Evolutionary conservation across 2,329 filamentous ascomycete species (phyloP).

Genomic region (Sporothrix curviconia): DNA sequence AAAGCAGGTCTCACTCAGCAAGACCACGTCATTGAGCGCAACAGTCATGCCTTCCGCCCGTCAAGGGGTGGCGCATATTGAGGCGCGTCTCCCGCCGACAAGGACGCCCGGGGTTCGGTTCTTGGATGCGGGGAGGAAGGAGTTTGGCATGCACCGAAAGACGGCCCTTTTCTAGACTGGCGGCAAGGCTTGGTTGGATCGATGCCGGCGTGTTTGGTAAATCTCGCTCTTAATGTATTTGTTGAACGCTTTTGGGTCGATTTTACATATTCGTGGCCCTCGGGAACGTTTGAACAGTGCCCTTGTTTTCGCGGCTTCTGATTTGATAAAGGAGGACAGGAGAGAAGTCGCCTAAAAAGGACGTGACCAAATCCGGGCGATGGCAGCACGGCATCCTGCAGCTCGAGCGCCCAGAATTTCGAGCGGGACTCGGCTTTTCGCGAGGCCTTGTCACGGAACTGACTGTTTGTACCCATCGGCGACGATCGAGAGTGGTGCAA

Average conservation of each 20-base stretch:
- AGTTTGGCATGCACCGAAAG: constrained; percentile 91
- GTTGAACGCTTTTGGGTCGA: constrained; percentile 75
- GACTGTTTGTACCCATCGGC: constrained; percentile 89
- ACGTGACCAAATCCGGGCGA: constrained; percentile 75
- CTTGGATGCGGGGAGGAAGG: constrained; percentile 65
- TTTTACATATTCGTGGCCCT: constrained; percentile 64
- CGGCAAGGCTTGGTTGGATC: constrained; percentile 66
- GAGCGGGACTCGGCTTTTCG: constrained; percentile 64
- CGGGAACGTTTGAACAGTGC: constrained; percentile 81
- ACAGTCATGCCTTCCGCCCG: constrained; percentile 97
- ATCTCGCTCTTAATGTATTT: constrained; percentile 70
- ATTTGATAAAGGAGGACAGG: constrained; percentile 95
- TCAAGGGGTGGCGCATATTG: constrained; percentile 98
- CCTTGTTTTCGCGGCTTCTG: constrained; percentile 84
- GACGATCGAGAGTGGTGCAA: constrained; percentile 77
- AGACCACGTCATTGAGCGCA: constrained; percentile 84
- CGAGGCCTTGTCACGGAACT: constrained; percentile 74
- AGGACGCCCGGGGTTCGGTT: constrained; percentile 55
- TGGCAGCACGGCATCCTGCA: constrained; percentile 79
- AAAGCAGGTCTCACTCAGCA: constrained; percentile 71
- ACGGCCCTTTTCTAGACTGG: constrained; percentile 69
- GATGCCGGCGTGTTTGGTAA: constrained; percentile 67
- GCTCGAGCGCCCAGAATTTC: constrained; percentile 87
- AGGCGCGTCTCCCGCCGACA: constrained; percentile 83
- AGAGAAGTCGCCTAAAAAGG: constrained; percentile 64